Percentiles rank a stretch among this genome's conserved stretches.
These are phyloP conservation scores for Paramecium biaurelia DNA, from an alignment of 73 alveolate genomes.

Conservation along the genomic window DNA sequence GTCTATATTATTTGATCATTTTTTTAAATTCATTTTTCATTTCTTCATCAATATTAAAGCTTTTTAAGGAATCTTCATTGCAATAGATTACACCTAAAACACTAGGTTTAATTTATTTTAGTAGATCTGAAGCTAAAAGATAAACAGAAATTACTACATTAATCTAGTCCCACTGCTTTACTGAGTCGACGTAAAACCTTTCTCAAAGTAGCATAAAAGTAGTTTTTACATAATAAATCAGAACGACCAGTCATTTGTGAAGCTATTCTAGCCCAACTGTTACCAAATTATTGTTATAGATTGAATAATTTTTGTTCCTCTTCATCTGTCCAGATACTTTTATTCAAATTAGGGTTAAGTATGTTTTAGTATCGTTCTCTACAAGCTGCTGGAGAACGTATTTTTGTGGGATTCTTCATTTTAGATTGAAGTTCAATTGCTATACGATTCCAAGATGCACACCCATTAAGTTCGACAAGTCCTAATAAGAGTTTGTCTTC, in stretches of 20 bases:
- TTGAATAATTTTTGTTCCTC: slow-evolving; percentile 75
- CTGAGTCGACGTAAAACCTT: slow-evolving; percentile 49
- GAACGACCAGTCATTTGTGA: slow-evolving; percentile 78
- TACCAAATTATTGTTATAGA: slow-evolving; percentile 72
- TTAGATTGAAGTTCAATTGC: background rate
- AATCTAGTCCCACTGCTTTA: slow-evolving; percentile 33
- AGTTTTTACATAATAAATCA: slow-evolving; percentile 75
- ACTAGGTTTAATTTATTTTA: slow-evolving; percentile 25
- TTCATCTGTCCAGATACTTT: slow-evolving; percentile 77
- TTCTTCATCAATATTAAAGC: background rate
- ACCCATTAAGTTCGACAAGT: background rate
- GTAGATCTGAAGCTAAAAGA: background rate
- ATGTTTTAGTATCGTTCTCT: slow-evolving; percentile 81
- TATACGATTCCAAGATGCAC: slow-evolving; percentile 41
- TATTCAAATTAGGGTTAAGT: slow-evolving; percentile 73
- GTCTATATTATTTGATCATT: background rate
- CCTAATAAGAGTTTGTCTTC: slow-evolving; percentile 37
- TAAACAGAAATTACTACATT: background rate
- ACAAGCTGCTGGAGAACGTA: slow-evolving; percentile 57
- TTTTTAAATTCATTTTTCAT: background rate
- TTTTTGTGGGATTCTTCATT: background rate
- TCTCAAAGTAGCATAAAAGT: slow-evolving; percentile 80
- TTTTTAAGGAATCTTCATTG: background rate
- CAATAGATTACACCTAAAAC: slow-evolving; percentile 8
- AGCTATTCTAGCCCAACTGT: slow-evolving; percentile 78